Evolutionary conservation across 805 yeast genomes (phyloP).

Genomic region (Starmerella bombi): DNA sequence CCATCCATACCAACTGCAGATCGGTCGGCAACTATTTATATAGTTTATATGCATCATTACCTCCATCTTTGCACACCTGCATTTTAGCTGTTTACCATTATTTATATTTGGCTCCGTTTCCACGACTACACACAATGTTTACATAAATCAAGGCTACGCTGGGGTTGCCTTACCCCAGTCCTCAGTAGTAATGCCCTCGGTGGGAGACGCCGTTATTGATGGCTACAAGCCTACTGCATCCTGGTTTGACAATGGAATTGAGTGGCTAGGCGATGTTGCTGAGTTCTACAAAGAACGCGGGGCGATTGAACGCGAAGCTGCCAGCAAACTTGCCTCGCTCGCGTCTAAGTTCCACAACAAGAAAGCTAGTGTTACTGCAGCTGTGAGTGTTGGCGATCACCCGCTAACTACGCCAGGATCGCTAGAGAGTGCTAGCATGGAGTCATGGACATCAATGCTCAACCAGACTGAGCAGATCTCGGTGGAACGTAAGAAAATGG

Average conservation of each 20-base stretch:
- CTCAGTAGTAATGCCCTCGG: constrained; percentile 12
- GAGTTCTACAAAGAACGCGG: constrained; percentile 76
- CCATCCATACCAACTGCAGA: no score
- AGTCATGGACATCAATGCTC: constrained; percentile 80
- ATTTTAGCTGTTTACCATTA: no score
- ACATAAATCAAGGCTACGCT: no score
- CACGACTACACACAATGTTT: no score
- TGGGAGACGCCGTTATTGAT: constrained; percentile 36
- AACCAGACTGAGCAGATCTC: constrained; percentile 73
- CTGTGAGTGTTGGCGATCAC: constrained; percentile 74
- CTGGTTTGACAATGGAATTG: constrained; percentile 59
- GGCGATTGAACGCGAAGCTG: constrained; percentile 67
- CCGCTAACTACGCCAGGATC: constrained; percentile 94
- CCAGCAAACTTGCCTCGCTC: constrained; percentile 49
- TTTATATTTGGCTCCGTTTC: no score
- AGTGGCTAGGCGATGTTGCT: constrained; percentile 68
- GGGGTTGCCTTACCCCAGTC: no score
- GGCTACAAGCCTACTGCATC: constrained; percentile 61
- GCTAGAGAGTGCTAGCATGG: constrained; percentile 71
- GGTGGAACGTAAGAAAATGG: constrained; percentile 46
- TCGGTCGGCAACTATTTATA: no score
- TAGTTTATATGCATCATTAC: no score
- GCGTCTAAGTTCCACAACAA: constrained; percentile 58
- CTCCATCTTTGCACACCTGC: no score
- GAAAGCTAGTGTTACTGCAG: constrained; percentile 56